A percentile compares a stretch with the other conserved stretches of the same genome.
phyloP scores from a whole-genome alignment of 331 rosid genomes.

The Acacia concinna region DNA sequence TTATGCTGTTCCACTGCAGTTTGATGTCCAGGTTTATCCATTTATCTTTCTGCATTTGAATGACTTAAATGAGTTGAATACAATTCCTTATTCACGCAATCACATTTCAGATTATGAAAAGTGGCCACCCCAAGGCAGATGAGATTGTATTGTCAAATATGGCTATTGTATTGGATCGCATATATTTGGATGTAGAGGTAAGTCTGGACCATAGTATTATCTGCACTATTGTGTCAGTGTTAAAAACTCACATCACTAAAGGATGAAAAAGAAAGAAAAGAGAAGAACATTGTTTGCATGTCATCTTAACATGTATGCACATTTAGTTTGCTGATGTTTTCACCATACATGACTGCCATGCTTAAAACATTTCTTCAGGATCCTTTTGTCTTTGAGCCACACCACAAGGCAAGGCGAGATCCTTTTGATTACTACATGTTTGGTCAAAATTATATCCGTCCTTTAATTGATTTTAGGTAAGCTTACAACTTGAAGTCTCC shows the following conservation, averaged over 20 bases:
- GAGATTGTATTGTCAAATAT: constrained; percentile 79
- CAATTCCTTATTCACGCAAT: constrained; percentile 17
- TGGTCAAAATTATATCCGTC: constrained; percentile 94
- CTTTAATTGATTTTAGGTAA: constrained; percentile 86
- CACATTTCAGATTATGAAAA: constrained; percentile 63
- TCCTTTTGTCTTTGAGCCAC: constrained; percentile 79
- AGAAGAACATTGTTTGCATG: not conserved
- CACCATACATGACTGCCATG: constrained; percentile 12
- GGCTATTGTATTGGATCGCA: constrained; percentile 73
- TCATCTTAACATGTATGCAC: constrained; percentile 25
- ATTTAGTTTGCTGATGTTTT: constrained; percentile 24
- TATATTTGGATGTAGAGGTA: constrained; percentile 88
- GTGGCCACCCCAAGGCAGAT: constrained; percentile 80
- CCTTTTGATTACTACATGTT: constrained; percentile 94
- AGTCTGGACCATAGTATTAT: constrained; percentile 16
- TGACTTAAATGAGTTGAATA: constrained; percentile 1
- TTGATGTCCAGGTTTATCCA: constrained; percentile 8
- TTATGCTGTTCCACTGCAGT: constrained; percentile 2
- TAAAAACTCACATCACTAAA: not conserved
- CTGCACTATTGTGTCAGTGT: not conserved
- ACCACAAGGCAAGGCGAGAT: constrained; percentile 88
- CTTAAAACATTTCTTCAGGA: constrained; percentile 67
- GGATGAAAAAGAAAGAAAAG: not conserved
- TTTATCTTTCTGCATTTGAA: constrained; percentile 23
- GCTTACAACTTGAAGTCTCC: constrained; percentile 37